These are phyloP conservation scores for Leishmania tropica DNA, from an alignment of 208 protist genomes.

Conservation along the genomic window DNA sequence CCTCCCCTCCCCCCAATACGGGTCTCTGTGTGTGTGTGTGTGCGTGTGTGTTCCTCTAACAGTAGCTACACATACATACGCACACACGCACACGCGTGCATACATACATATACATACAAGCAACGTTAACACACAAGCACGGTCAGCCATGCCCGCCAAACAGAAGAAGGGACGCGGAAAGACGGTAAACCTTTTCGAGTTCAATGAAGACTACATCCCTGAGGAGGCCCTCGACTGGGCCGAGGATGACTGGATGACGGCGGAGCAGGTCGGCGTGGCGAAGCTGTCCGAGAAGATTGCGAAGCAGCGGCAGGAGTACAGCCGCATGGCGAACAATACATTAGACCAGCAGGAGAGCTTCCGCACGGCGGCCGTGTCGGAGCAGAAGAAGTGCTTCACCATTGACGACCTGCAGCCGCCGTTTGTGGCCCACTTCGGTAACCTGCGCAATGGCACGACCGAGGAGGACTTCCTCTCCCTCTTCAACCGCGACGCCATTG, in stretches of 20 bases:
- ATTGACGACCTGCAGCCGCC: conserved; percentile 67
- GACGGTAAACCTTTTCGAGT: conserved; percentile 78
- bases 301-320: conserved; percentile 61
- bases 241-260: conserved; percentile 61
- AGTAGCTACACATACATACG: too few species aligned
- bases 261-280: conserved; percentile 58
- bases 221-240: conserved; percentile 83
- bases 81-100: background rate
- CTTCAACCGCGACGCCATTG: conserved; percentile 64
- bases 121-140: background rate
- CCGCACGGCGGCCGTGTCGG: conserved; percentile 39
- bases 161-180: conserved; percentile 79
- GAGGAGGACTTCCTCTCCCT: conserved; percentile 76
- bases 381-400: conserved; percentile 25
- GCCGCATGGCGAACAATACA: conserved; percentile 61
- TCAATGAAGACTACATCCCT: conserved; percentile 80
- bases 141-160: conserved; percentile 59
- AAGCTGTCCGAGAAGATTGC: conserved; percentile 62
- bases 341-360: conserved; percentile 67
- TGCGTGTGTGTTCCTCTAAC: too few species aligned
- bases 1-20: background rate
- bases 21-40: background rate
- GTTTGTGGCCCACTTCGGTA: conserved; percentile 84
- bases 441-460: conserved; percentile 81
- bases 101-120: conserved; percentile 7